Base-by-base conservation (phyloP, 495 filamentous ascomycete genomes). In the Neurospora discreta region DNA sequence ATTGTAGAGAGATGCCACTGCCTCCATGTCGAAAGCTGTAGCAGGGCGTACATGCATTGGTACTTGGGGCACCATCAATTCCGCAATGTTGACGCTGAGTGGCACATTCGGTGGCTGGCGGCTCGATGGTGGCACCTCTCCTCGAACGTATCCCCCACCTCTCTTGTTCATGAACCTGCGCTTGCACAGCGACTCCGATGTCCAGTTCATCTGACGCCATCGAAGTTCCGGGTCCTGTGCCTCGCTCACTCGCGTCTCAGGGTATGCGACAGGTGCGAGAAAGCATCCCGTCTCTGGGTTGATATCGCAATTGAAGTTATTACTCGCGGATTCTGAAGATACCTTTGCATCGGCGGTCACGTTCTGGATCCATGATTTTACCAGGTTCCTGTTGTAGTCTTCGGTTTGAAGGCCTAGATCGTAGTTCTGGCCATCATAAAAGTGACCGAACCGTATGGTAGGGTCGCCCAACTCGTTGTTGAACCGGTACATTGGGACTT, bases 1-100 rank as follows among this genome's bases (percentile, higher is more conserved):
- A 58, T 84, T 83, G 77, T 84, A 84, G 39, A 84, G 80, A 3
- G 39, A 68, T 1, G 71, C 20, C 8, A 83, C 72, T 13, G 73
- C 73, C 8, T 40, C 58, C 72, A 83, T 75, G 67, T 84, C 82
- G 9, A 38, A 18, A 60, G 68, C 52, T 58, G 70, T 58, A 16
- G 79, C 82, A 0, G 82, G 82, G 0, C 82, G 81, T 38, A 84
- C 52, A 52, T 80, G 76, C 76, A 80, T 0, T 0, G 78, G 75
- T 3, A 78, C 69, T 15, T 69, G 70, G 11, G 81, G 80, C n/a
- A 77, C 71, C 68, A 6, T 33, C 30, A 36, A 30, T n/a, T 30
- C 52, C 46, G 23, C 46, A 20, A 58, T 58, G 46, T 58, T 58
- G 46, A 58, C 46, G 20, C 26, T 26, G 5, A 58, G 10, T 15